Evolutionary conservation across 305 asterid species (phyloP).

Genomic region (Solanum hybrid): DNA sequence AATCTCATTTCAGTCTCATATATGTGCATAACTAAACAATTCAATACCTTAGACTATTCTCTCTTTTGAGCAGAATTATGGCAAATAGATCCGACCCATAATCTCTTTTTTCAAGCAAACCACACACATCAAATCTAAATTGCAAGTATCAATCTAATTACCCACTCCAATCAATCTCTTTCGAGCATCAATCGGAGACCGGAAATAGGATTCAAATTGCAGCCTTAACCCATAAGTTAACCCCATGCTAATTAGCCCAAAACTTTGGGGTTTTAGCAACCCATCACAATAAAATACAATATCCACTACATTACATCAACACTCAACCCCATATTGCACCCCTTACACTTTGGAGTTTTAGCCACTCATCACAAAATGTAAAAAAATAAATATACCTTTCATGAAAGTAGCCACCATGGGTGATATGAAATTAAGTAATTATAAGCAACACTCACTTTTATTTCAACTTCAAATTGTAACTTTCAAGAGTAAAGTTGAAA

Average conservation of each 20-base stretch:
- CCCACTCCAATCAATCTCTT: too few relatives aligned
- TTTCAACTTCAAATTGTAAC: neutral
- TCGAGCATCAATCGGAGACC: too few relatives aligned
- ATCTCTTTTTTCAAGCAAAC: too few relatives aligned
- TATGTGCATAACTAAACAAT: too few relatives aligned
- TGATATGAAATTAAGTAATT: neutral
- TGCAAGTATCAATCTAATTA: too few relatives aligned
- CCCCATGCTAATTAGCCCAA: neutral
- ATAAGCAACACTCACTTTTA: neutral
- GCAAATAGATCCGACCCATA: too few relatives aligned
- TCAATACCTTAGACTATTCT: too few relatives aligned
- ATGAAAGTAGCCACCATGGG: too few relatives aligned
- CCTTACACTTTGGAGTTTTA: neutral
- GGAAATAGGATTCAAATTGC: neutral
- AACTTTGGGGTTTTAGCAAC: neutral
- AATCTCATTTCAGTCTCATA: too few relatives aligned
- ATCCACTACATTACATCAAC: neutral
- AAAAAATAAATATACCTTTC: too few relatives aligned
- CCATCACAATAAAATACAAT: neutral
- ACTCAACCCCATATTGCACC: neutral
- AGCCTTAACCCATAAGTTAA: neutral
- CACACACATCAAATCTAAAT: too few relatives aligned
- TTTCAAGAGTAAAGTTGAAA: neutral
- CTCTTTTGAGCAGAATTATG: too few relatives aligned
- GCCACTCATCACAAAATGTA: neutral